phyloP scores from a whole-genome alignment of 129 eudicot genomes.

The Logfia minima region DNA sequence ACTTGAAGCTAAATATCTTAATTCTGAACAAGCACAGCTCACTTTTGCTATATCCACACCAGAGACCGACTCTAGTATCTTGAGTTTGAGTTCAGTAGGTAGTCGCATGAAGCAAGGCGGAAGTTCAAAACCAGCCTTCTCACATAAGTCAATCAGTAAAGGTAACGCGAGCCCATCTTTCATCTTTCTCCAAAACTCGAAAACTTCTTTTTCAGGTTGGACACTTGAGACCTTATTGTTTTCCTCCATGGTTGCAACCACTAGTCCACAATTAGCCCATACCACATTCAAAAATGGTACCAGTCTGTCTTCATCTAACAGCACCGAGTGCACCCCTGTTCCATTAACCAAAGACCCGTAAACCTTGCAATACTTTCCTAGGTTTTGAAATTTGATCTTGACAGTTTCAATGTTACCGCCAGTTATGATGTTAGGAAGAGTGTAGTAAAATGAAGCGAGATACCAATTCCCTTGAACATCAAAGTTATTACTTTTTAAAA shows the following conservation, averaged over 20 bases:
- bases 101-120: constrained; percentile 71
- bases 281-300: constrained; percentile 58
- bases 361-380: constrained; percentile 58
- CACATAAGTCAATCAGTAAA: constrained; percentile 66
- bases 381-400: constrained; percentile 60
- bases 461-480: constrained; percentile 47
- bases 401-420: constrained; percentile 18
- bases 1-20: constrained; percentile 51
- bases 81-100: constrained; percentile 66
- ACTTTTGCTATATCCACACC: constrained; percentile 61
- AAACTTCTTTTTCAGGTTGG: constrained; percentile 57
- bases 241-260: constrained; percentile 26
- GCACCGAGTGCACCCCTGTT: constrained; percentile 42
- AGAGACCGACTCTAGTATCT: constrained; percentile 59
- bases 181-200: constrained; percentile 63
- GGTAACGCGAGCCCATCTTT: constrained; percentile 78
- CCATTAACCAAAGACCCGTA: constrained; percentile 64
- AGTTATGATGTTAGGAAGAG: constrained; percentile 51
- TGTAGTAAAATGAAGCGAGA: constrained; percentile 48
- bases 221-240: constrained; percentile 18
- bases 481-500: constrained; percentile 36
- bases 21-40: constrained; percentile 56
- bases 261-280: constrained; percentile 65
- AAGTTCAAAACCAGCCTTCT: constrained; percentile 51
- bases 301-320: constrained; percentile 50